A percentile compares a stretch with the other conserved stretches of the same genome.
Evolutionary conservation across 2,329 filamentous ascomycete genomes (phyloP).

Genomic region (Colletotrichum camelliae): DNA sequence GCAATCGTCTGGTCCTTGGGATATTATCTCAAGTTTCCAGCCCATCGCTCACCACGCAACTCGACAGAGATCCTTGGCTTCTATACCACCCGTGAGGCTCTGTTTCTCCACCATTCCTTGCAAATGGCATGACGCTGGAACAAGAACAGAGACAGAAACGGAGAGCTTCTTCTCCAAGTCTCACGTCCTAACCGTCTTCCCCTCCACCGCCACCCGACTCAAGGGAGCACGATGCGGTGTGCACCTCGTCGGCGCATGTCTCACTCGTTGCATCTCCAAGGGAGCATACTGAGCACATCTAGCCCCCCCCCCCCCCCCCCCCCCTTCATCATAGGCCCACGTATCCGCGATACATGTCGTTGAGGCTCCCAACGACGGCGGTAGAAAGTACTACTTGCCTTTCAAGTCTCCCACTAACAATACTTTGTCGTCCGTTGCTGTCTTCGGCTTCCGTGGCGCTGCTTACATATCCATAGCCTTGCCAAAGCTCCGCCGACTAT

Average conservation of each 20-base stretch:
- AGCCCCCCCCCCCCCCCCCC: constrained; percentile 2
- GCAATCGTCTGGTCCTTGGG: not conserved
- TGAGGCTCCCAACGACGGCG: not conserved
- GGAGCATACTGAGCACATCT: not conserved
- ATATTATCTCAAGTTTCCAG: not conserved
- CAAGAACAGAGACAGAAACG: not conserved
- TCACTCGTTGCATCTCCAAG: constrained; percentile 3
- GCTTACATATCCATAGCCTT: not conserved
- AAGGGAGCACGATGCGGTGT: constrained; percentile 11
- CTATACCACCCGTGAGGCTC: not conserved
- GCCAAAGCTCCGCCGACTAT: not conserved
- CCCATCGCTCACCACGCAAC: not conserved
- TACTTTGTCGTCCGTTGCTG: not conserved
- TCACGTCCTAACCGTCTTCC: not conserved
- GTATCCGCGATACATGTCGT: not conserved
- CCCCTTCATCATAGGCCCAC: not conserved
- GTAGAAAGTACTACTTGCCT: constrained; percentile 16
- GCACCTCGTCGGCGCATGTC: constrained; percentile 4
- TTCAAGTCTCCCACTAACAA: not conserved
- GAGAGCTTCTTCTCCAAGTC: not conserved
- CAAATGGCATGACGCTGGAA: not conserved
- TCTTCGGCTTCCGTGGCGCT: not conserved
- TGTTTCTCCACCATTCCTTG: not conserved
- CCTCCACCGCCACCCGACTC: not conserved
- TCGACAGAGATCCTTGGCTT: not conserved